Evolutionary conservation across 2,329 filamentous ascomycete genomes (phyloP).

Genomic region (Pezicula neosporulosa): DNA sequence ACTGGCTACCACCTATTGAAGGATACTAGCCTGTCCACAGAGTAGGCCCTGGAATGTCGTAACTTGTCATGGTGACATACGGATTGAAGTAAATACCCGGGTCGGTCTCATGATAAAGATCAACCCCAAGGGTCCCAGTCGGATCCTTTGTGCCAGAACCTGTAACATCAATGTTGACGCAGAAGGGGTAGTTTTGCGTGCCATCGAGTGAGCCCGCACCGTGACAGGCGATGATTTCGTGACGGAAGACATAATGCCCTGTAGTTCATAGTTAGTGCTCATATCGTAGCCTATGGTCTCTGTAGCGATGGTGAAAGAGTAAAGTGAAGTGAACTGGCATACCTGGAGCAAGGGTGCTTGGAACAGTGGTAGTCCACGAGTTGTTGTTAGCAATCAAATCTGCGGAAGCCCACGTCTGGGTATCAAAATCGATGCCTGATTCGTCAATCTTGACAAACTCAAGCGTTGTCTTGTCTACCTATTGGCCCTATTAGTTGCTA

Average conservation of each 20-base stretch:
- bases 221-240: slow-evolving; percentile 31
- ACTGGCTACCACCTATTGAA: too few species aligned
- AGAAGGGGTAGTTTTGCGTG: slow-evolving; percentile 46
- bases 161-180: slow-evolving; percentile 43
- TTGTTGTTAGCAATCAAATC: slow-evolving; percentile 48
- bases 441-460: slow-evolving; percentile 39
- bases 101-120: slow-evolving; percentile 37
- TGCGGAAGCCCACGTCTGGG: slow-evolving; percentile 33
- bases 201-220: slow-evolving; percentile 31
- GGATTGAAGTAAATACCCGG: slow-evolving; percentile 37
- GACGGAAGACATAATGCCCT: slow-evolving; percentile 44
- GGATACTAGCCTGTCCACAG: neutral
- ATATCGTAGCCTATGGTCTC: neutral
- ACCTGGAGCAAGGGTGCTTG: slow-evolving; percentile 36
- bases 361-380: slow-evolving; percentile 44
- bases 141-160: slow-evolving; percentile 36
- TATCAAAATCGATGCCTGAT: slow-evolving; percentile 21
- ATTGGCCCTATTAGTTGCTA: neutral
- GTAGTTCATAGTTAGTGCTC: neutral
- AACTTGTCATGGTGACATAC: slow-evolving; percentile 29
- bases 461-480: slow-evolving; percentile 29
- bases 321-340: slow-evolving; percentile 3
- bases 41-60: slow-evolving; percentile 29
- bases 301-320: neutral
- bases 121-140: slow-evolving; percentile 31